Evolutionary conservation across 1,284 basidiomycete genomes (phyloP).

Genomic region (Cryptococcus sp.): DNA sequence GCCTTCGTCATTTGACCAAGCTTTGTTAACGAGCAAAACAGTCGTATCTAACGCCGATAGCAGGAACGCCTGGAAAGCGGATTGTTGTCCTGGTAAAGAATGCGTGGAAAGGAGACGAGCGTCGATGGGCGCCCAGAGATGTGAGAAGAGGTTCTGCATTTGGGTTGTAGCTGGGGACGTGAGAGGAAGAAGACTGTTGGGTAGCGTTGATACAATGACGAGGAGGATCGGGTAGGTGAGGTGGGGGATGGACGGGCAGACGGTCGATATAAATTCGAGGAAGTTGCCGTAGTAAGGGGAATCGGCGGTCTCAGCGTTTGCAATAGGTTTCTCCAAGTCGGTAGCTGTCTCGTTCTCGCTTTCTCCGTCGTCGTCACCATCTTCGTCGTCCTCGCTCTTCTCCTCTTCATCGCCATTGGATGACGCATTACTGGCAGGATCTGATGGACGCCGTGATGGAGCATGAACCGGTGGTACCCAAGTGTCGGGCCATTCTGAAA

Average conservation of each 20-base stretch:
- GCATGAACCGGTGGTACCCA: slow-evolving; percentile 11
- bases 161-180: slow-evolving; percentile 18
- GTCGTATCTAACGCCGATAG: slow-evolving; percentile 39
- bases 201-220: slow-evolving; percentile 47
- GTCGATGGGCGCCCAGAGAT: slow-evolving; percentile 50
- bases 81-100: slow-evolving; percentile 37
- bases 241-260: slow-evolving; percentile 47
- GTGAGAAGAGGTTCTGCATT: slow-evolving; percentile 44
- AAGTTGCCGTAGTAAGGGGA: slow-evolving; percentile 61
- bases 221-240: slow-evolving; percentile 46
- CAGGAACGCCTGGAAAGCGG: slow-evolving; percentile 47
- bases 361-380: slow-evolving; percentile 45
- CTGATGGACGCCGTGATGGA: slow-evolving; percentile 1
- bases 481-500: slow-evolving; percentile 16
- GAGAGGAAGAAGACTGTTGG: slow-evolving; percentile 36
- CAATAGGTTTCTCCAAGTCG: slow-evolving; percentile 11
- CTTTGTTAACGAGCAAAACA: slow-evolving; percentile 33
- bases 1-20: slow-evolving; percentile 19
- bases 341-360: slow-evolving; percentile 18
- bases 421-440: slow-evolving; percentile 14
- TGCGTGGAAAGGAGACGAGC: slow-evolving; percentile 47
- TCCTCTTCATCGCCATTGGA: slow-evolving; percentile 25
- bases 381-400: slow-evolving; percentile 50
- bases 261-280: slow-evolving; percentile 48
- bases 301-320: slow-evolving; percentile 21